Evolutionary conservation across 345 rosid species (phyloP).

Genomic region (Populus euphratica): DNA sequence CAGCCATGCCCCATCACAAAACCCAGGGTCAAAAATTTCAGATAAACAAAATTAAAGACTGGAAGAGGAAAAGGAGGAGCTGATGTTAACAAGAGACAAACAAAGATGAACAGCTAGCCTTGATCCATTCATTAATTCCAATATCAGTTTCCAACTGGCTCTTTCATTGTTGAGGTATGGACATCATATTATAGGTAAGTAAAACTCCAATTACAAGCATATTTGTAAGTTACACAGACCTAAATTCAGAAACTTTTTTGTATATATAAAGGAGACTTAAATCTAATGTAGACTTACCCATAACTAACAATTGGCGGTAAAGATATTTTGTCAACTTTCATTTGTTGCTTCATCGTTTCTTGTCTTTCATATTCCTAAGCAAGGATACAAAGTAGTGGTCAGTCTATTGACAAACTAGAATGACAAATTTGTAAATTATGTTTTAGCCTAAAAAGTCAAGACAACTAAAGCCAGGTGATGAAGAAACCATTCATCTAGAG

Average conservation of each 20-base stretch:
- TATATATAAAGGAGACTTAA: background rate
- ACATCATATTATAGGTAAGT: background rate
- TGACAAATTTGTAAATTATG: background rate
- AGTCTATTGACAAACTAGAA: background rate
- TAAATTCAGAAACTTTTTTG: background rate
- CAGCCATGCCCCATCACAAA: background rate
- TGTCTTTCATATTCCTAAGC: slow-evolving; percentile 73
- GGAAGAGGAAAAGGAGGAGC: background rate
- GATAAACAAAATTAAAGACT: background rate
- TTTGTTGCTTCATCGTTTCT: slow-evolving; percentile 70
- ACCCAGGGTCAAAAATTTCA: background rate
- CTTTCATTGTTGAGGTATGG: background rate
- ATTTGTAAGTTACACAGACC: background rate
- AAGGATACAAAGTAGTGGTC: background rate
- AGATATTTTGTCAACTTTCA: slow-evolving; percentile 52
- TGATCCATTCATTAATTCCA: background rate
- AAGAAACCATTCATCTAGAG: background rate
- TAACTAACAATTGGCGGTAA: slow-evolving; percentile 62
- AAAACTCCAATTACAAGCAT: background rate
- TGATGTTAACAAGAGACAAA: background rate
- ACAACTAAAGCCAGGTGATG: background rate
- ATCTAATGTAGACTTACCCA: slow-evolving; percentile 43
- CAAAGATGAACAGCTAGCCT: background rate
- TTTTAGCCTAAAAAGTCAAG: background rate
- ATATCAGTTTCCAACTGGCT: background rate